Evolutionary conservation across 495 filamentous ascomycete species (phyloP).

Genomic region (Staphylotrichum tortipilum): DNA sequence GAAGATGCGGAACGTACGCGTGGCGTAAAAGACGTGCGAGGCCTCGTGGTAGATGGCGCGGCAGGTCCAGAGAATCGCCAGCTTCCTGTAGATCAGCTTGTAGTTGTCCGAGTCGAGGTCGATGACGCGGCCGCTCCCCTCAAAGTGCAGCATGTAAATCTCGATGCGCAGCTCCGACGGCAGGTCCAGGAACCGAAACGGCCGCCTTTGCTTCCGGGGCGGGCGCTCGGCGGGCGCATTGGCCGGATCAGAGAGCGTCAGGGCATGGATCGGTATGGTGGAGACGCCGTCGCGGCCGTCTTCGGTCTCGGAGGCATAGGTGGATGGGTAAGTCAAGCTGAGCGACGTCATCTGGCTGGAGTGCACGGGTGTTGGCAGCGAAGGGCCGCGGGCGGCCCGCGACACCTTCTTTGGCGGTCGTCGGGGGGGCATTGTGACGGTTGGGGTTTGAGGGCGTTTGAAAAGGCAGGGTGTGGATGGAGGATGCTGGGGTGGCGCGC

Average conservation of each 20-base stretch:
- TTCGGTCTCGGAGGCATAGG: slow-evolving; percentile 39
- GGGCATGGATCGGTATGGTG: slow-evolving; percentile 23
- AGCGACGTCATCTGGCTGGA: slow-evolving; percentile 26
- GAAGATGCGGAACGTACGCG: slow-evolving; percentile 70
- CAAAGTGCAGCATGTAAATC: slow-evolving; percentile 59
- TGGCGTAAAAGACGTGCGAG: slow-evolving; percentile 63
- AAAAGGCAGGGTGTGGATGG: background rate
- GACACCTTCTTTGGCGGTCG: slow-evolving; percentile 20
- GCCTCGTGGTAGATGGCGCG: slow-evolving; percentile 63
- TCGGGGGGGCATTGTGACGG: slow-evolving; percentile 27
- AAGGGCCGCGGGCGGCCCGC: slow-evolving; percentile 16
- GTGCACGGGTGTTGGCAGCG: slow-evolving; percentile 25
- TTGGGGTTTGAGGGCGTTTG: background rate
- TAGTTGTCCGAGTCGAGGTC: slow-evolving; percentile 64
- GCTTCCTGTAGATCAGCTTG: slow-evolving; percentile 45
- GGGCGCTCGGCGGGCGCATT: background rate
- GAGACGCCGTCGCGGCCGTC: slow-evolving; percentile 29
- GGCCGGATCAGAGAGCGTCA: slow-evolving; percentile 22
- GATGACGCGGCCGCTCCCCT: slow-evolving; percentile 43
- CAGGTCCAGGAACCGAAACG: slow-evolving; percentile 69
- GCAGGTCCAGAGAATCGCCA: slow-evolving; percentile 55
- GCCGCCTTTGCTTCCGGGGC: slow-evolving; percentile 22
- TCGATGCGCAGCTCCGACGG: slow-evolving; percentile 68
- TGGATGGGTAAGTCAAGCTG: slow-evolving; percentile 35
- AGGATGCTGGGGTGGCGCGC: background rate